Evolutionary conservation across 1,284 basidiomycete genomes (phyloP), one percentile per base, ranked within the genome.

Genomic region (Cryptococcus deneoformans): DNA sequence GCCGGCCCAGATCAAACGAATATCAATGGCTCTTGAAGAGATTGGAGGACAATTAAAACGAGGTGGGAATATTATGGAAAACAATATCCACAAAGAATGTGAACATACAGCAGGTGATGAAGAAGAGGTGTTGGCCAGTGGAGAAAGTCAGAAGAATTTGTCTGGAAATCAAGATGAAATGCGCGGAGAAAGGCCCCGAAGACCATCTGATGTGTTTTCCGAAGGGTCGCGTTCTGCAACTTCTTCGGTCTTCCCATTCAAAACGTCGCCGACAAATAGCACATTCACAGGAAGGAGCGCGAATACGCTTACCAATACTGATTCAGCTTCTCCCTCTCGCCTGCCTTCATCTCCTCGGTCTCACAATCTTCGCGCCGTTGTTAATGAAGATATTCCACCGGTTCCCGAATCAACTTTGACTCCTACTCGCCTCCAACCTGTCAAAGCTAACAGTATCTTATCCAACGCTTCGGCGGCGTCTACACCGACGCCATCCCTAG

Each of bases 21-120:
- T 77, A 11, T 77, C 75, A 0, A 48, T 65, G 45, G 75, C 75
- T 4, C 57, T 77, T 20, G 50, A 69, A 9, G 73, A 75, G 53
- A 72, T 75, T 50, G 72, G 71, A 38, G 61, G 59, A 12, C 57
- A 66, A 43, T 58, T 73, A 9, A 51, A 52, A 46, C 20, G 58
- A 46, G 48, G 59, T 34, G 58, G 53, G 16, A 51, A 43, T 43
- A 20, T 50, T 9, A 39, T 50, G 10, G 37, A 36, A 35, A 49
- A 42, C 36, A 14, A 60, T 53, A 34, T 52, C 34, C 50, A 14
- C 35, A 43, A 24, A 7, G 36, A 35, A 8, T 12, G 34, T 8
- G 58, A 64, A 39, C 45, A 43, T 16, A 10, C 46, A 3, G 51
- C 20, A 5, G 9, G 46, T 5, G 51, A 52, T 10, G 62, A 60